phyloP scores from a whole-genome alignment of 2,329 filamentous ascomycete genomes.

The Claviceps quebecensis region DNA sequence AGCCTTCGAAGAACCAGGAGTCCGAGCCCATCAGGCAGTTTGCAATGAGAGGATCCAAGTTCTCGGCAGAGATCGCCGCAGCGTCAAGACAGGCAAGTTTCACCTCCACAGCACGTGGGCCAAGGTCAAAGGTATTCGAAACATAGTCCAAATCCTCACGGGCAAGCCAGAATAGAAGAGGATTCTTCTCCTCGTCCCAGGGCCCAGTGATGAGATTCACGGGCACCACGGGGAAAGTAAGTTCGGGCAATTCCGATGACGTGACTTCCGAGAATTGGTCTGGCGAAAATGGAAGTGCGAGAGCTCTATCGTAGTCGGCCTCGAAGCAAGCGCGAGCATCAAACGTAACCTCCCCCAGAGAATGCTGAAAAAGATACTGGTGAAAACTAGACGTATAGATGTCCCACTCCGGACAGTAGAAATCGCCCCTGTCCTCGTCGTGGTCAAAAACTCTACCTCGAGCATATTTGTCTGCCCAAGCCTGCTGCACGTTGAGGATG shows the following conservation, averaged over 20 bases:
- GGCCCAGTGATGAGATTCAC: slow-evolving; percentile 8
- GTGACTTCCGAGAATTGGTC: too few species aligned
- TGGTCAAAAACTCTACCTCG: too few species aligned
- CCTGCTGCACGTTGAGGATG: slow-evolving; percentile 23
- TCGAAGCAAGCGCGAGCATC: slow-evolving; percentile 18
- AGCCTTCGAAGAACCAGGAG: slow-evolving; percentile 13
- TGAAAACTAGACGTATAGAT: too few species aligned
- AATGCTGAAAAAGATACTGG: not conserved
- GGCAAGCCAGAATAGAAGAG: slow-evolving; percentile 32
- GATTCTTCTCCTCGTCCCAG: not conserved
- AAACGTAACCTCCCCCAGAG: slow-evolving; percentile 8
- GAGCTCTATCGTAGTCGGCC: slow-evolving; percentile 18
- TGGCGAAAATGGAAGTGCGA: too few species aligned
- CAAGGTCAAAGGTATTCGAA: slow-evolving; percentile 4
- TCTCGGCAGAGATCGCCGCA: slow-evolving; percentile 16
- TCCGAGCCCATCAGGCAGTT: slow-evolving; percentile 16
- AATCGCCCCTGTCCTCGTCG: too few species aligned
- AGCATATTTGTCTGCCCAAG: too few species aligned
- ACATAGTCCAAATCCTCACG: slow-evolving; percentile 19
- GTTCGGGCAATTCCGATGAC: slow-evolving; percentile 13
- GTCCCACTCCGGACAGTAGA: too few species aligned
- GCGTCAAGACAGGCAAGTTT: slow-evolving; percentile 23
- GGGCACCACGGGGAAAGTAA: slow-evolving; percentile 27
- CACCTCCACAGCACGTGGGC: slow-evolving; percentile 23
- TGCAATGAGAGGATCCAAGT: slow-evolving; percentile 16